Base-by-base conservation (phyloP, 1,284 basidiomycete genomes). In the Psilocybe mexicana region DNA sequence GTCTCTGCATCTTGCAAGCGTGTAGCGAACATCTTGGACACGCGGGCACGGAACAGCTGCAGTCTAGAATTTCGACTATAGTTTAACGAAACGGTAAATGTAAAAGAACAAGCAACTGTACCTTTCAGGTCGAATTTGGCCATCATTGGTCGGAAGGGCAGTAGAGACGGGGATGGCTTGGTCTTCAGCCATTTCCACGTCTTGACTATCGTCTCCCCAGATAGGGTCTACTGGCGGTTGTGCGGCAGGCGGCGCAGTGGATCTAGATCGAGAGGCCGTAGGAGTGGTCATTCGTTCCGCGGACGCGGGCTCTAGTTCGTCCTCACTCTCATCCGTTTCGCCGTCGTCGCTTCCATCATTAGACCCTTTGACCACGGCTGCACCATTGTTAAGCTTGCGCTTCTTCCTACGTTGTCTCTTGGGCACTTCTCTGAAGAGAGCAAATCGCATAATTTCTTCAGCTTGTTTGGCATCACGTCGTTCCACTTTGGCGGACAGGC, bases 351-450 rank as follows among this genome's bases (percentile, higher is more conserved):
- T 82, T 46, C 81, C 83, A 47, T 79, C 81, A 52, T 79, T 81
- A 50, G 75, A 76, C 18, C 79, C 78, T 54, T 75, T 76, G 43
- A 79, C 83, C 33, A 73, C 76, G 12, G 77, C 81, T 58, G 71
- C 82, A 44, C 83, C 86, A 60, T 77, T 84, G 72, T 89, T 89
- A 59, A 92, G 80, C 76, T 91, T 94, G 69, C 91, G 83, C 74
- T 90, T 90, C 79, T 93, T 93, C 70, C 79, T 86, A 65, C 79
- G 85, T 67, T 83, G 83, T 70, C 82, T 86, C 70, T 92, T 93
- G 53, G 94, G 83, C 18, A 99, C 96, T 72, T 99, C 97, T 71
- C 96, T 97, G 86, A 96, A 99, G 33, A 99, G 84, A 0, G 97
- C 97, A 73, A 94, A 99, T 23, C 96, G 90, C 68, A 99, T 88